Conservation (phyloP, 768 basidiomycete genomes). For the Lactarius hatsudake region DNA sequence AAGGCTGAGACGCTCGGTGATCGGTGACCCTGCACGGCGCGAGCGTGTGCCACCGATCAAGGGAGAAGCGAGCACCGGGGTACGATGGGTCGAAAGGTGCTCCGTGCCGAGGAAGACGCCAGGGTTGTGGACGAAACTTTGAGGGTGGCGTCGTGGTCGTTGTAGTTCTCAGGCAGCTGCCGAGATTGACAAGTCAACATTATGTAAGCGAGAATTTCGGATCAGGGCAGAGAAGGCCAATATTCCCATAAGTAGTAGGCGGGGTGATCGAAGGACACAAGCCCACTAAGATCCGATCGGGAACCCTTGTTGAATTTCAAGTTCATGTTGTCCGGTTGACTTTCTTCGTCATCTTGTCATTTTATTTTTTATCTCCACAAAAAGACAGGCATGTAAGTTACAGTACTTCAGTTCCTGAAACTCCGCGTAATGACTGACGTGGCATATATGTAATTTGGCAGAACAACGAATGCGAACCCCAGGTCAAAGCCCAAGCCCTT, state of each 20-base stretch:
- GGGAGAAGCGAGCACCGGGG: slow-evolving; percentile 11
- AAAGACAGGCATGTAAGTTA: too few relatives aligned
- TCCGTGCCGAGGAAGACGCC: slow-evolving; percentile 2
- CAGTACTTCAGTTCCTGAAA: too few relatives aligned
- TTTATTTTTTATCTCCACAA: too few relatives aligned
- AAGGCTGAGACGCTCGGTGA: background rate
- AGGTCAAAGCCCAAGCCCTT: background rate
- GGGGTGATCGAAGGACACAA: too few relatives aligned
- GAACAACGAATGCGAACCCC: background rate
- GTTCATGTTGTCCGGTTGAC: too few relatives aligned
- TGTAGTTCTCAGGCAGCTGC: too few relatives aligned
- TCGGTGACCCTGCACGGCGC: slow-evolving; percentile 10
- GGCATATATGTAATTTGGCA: background rate
- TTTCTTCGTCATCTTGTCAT: too few relatives aligned
- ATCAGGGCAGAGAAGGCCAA: background rate
- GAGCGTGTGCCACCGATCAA: background rate
- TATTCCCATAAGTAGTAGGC: background rate
- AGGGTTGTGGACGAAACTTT: slow-evolving; percentile 20
- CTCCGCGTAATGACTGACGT: too few relatives aligned
- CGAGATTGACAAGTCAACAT: too few relatives aligned
- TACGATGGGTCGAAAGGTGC: slow-evolving; percentile 11
- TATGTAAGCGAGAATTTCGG: background rate
- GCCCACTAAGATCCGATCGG: too few relatives aligned
- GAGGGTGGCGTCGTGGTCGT: too few relatives aligned
- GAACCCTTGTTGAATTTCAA: too few relatives aligned